These are phyloP conservation scores for Rosa persica DNA, from an alignment of 306 rosid species.

Conservation along the genomic window DNA sequence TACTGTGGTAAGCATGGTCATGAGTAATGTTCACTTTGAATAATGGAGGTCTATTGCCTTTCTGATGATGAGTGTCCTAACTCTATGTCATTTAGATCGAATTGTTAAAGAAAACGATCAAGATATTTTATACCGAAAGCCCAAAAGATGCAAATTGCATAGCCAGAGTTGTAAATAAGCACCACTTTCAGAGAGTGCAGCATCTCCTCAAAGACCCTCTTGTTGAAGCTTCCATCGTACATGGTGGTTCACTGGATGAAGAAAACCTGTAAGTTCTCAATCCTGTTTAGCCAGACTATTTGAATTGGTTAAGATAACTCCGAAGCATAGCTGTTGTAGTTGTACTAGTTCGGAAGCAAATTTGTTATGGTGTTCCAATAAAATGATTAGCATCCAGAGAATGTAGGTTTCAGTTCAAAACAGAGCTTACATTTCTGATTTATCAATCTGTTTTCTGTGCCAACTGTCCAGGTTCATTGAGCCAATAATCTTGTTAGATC, in stretches of 20 bases:
- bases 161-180: conserved; percentile 61
- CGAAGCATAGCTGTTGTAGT: not conserved
- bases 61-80: conserved; percentile 6
- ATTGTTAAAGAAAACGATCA: conserved; percentile 45
- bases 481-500: conserved; percentile 84
- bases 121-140: conserved; percentile 58
- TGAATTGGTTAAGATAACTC: not conserved
- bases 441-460: not conserved
- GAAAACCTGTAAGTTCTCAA: conserved; percentile 47
- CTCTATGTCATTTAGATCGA: conserved; percentile 49
- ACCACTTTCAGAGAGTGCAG: conserved; percentile 58
- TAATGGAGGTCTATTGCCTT: not conserved
- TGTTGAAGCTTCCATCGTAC: conserved; percentile 68
- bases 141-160: conserved; percentile 47
- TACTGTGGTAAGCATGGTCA: conserved; percentile 46
- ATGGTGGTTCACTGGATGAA: conserved; percentile 76
- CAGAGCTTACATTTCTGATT: not conserved
- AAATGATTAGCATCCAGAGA: not conserved
- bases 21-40: conserved; percentile 1
- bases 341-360: not conserved
- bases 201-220: conserved; percentile 65
- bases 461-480: conserved; percentile 65
- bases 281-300: not conserved
- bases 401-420: not conserved
- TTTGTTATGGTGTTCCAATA: no score